A percentile compares a stretch with the other conserved stretches of the same genome.
Conservation (phyloP, 495 filamentous ascomycete genomes). For the Pseudoneurospora amorphoporcata region DNA sequence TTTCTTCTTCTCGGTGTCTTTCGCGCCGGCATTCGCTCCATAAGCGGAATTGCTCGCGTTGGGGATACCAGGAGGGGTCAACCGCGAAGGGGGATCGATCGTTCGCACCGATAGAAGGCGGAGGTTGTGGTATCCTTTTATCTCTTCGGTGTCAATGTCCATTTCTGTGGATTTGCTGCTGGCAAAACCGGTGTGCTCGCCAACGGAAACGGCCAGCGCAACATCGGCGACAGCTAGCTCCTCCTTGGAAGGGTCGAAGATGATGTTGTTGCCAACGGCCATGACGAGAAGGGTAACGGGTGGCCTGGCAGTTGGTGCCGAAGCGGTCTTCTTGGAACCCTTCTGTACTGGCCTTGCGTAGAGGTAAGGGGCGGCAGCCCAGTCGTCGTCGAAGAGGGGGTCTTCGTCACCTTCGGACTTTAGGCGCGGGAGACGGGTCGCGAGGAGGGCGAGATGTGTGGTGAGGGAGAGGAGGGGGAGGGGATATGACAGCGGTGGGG, state of each 20-base stretch:
- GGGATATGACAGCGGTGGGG: slow-evolving; percentile 81
- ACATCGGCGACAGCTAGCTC: slow-evolving; percentile 88
- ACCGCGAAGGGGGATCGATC: slow-evolving; percentile 50
- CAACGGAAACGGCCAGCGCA: slow-evolving; percentile 69
- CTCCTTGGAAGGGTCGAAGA: slow-evolving; percentile 85
- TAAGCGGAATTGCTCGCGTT: slow-evolving; percentile 60
- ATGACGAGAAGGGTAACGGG: slow-evolving; percentile 87
- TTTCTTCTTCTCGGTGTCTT: slow-evolving; percentile 16
- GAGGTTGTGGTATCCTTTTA: slow-evolving; percentile 17
- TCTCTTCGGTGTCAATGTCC: neutral
- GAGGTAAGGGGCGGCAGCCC: slow-evolving; percentile 68
- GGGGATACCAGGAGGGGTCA: slow-evolving; percentile 54
- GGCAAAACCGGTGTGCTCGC: slow-evolving; percentile 22
- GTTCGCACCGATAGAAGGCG: slow-evolving; percentile 55
- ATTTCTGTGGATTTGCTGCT: slow-evolving; percentile 14
- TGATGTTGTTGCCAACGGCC: slow-evolving; percentile 73
- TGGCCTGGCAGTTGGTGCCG: slow-evolving; percentile 35
- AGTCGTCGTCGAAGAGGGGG: slow-evolving; percentile 97
- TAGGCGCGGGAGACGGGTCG: slow-evolving; percentile 70
- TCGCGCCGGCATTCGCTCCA: slow-evolving; percentile 28
- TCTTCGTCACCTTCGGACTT: slow-evolving; percentile 86
- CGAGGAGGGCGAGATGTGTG: slow-evolving; percentile 88
- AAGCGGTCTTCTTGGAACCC: slow-evolving; percentile 4
- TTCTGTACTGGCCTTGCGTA: slow-evolving; percentile 44
- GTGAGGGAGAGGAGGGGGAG: slow-evolving; percentile 86